Evolutionary conservation across 2,329 filamentous ascomycete species (phyloP), one percentile per base, ranked within the genome.

Genomic region (Exophiala viscosa): DNA sequence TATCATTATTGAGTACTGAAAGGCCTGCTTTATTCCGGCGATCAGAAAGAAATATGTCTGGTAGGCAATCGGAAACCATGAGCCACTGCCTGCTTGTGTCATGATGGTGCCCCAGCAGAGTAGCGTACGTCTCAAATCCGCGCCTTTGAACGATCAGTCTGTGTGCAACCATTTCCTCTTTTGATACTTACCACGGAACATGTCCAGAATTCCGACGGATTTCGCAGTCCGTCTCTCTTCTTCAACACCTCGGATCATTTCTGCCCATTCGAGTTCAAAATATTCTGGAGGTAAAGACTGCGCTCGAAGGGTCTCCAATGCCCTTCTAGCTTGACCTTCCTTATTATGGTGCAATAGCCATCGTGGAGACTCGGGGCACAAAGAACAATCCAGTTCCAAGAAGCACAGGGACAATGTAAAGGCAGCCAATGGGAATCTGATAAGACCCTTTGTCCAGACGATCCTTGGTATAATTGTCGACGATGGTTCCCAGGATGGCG

Each of bases 51-150:
- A 79, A 61, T 78, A 79, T 2, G 76, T 77, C 5, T 71, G 65
- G 54, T 79, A 79, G 36, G 69, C 73, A 55, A 78, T 78, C 39
- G 77, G 63, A 59, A 77, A 79, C 74, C 75, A 79, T 0, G 72
- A 69, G 3, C 76, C 76, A 0, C 71, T 67, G 0, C 68, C 72
- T 0, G 69, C 70, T 54, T 77, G 74, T 11, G 71, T 73, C 0
- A 71, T 72, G 32, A 78, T 77, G 47, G 74, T 70, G 15, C 69
- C 72, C 52, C 73, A 77, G 62, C 73, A 79, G n/a, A 79, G 66
- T 3, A 79, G 65, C 2, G 76, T 79, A 4, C 76, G 72, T 8
- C 76, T 68, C 7, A 78, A 66, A 47, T 79, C 73, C 10, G 68
- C 70, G 0, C 75, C 74, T 72, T 35, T 6, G 6, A 17, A 45